A percentile compares a stretch with the other conserved stretches of the same genome.
phyloP scores from a whole-genome alignment of 2,329 filamentous ascomycete species.

The Fusarium brachygibbosum region DNA sequence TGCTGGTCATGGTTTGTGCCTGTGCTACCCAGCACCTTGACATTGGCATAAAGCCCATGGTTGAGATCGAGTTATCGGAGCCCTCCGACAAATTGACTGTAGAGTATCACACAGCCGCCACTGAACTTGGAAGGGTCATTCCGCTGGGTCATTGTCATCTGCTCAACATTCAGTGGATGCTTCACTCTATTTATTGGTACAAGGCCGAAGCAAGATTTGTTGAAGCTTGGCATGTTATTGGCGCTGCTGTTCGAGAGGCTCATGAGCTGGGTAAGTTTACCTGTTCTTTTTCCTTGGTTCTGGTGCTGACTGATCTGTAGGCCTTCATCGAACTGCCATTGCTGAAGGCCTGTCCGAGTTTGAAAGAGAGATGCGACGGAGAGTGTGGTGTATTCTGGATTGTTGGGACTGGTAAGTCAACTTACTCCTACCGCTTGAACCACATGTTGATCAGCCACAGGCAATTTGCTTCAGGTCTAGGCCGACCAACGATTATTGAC shows the following conservation, averaged over 20 bases:
- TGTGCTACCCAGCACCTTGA: slow-evolving; percentile 54
- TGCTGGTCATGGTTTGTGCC: slow-evolving; percentile 55
- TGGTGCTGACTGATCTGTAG: slow-evolving; percentile 31
- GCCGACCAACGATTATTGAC: slow-evolving; percentile 53
- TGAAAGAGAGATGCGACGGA: slow-evolving; percentile 54
- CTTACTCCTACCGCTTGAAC: too few species aligned
- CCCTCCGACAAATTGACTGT: slow-evolving; percentile 47
- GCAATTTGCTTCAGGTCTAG: slow-evolving; percentile 54
- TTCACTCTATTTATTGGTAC: slow-evolving; percentile 56
- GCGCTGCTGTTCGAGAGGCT: slow-evolving; percentile 52
- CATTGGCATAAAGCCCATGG: slow-evolving; percentile 47
- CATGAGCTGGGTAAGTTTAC: slow-evolving; percentile 50
- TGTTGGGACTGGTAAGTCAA: slow-evolving; percentile 55
- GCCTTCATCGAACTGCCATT: slow-evolving; percentile 49
- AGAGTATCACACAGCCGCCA: slow-evolving; percentile 51
- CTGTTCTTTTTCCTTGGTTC: too few species aligned
- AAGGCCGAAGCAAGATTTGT: slow-evolving; percentile 53
- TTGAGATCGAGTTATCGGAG: slow-evolving; percentile 50
- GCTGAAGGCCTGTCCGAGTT: slow-evolving; percentile 50
- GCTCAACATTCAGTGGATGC: slow-evolving; percentile 52
- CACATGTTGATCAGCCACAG: slow-evolving; percentile 35
- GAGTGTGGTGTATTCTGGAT: slow-evolving; percentile 54
- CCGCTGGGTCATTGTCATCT: slow-evolving; percentile 52
- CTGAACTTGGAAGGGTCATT: slow-evolving; percentile 52
- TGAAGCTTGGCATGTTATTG: slow-evolving; percentile 55